Evolutionary conservation across 2,329 filamentous ascomycete genomes (phyloP).

Genomic region (Aspergillus spinulosporus): DNA sequence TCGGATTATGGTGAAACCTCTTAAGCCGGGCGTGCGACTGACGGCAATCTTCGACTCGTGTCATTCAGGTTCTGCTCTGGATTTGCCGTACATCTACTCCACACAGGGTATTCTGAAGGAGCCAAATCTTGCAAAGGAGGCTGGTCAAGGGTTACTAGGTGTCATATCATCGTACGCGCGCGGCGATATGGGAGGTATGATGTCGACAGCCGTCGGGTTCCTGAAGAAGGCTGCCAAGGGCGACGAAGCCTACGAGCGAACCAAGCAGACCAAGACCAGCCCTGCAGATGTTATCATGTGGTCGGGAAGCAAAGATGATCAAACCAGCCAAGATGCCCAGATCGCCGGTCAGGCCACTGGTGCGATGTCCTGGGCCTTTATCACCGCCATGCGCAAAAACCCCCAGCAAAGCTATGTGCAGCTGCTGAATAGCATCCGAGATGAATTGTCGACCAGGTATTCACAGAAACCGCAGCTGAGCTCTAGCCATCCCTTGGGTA

Average conservation of each 20-base stretch:
- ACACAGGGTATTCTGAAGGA: constrained; percentile 69
- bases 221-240: constrained; percentile 85
- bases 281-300: constrained; percentile 97
- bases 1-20: constrained; percentile 70
- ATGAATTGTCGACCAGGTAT: constrained; percentile 83
- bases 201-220: constrained; percentile 75
- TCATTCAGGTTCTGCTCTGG: constrained; percentile 66
- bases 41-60: constrained; percentile 70
- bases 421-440: constrained; percentile 90
- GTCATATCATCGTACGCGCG: constrained; percentile 76
- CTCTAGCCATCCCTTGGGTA: constrained; percentile 93
- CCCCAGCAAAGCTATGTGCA: constrained; percentile 95
- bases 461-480: constrained; percentile 94
- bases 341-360: constrained; percentile 89
- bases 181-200: constrained; percentile 80
- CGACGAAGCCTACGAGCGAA: constrained; percentile 74
- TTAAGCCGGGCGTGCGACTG: constrained; percentile 77
- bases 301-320: constrained; percentile 93
- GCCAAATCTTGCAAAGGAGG: constrained; percentile 67
- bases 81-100: constrained; percentile 67
- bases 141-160: constrained; percentile 63
- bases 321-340: constrained; percentile 90
- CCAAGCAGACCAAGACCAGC: constrained; percentile 85
- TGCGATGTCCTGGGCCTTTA: constrained; percentile 98
- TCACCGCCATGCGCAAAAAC: constrained; percentile 85